A percentile compares a stretch with the other conserved stretches of the same genome.
Evolutionary conservation across 208 protist species (phyloP).

Genomic region (Crithidia expoeki): DNA sequence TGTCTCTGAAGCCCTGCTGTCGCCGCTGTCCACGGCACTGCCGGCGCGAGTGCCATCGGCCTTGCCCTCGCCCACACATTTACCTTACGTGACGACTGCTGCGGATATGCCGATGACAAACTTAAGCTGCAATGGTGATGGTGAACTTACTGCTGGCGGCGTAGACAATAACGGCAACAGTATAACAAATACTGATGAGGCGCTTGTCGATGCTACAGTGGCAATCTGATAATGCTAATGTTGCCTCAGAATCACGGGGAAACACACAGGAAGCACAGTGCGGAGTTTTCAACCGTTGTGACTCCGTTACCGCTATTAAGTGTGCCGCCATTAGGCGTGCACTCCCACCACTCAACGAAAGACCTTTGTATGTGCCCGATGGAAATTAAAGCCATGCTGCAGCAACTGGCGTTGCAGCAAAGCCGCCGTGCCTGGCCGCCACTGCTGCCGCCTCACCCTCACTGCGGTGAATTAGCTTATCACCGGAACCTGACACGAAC

Average conservation of each 20-base stretch:
- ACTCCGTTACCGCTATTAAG: neutral
- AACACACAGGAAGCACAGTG: neutral
- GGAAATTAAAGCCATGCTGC: neutral
- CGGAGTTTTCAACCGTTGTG: neutral
- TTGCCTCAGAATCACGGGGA: neutral
- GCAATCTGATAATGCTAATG: too few species aligned
- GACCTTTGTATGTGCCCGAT: neutral
- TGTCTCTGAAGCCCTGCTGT: neutral
- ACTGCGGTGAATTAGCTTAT: neutral
- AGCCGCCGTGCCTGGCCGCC: neutral
- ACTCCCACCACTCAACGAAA: neutral
- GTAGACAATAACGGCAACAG: too few species aligned
- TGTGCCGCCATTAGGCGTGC: neutral
- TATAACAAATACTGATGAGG: too few species aligned
- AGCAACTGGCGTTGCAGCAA: neutral
- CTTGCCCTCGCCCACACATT: neutral
- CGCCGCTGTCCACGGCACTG: neutral
- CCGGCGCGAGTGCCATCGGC: neutral
- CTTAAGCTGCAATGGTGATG: neutral
- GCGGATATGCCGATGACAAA: neutral
- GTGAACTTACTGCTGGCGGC: too few species aligned
- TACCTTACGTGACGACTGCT: neutral
- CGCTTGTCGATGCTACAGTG: too few species aligned
- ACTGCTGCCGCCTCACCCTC: neutral
- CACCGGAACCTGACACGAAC: too few species aligned